Base-by-base conservation (phyloP, 495 filamentous ascomycete genomes). In the Cercophora newfieldiana region DNA sequence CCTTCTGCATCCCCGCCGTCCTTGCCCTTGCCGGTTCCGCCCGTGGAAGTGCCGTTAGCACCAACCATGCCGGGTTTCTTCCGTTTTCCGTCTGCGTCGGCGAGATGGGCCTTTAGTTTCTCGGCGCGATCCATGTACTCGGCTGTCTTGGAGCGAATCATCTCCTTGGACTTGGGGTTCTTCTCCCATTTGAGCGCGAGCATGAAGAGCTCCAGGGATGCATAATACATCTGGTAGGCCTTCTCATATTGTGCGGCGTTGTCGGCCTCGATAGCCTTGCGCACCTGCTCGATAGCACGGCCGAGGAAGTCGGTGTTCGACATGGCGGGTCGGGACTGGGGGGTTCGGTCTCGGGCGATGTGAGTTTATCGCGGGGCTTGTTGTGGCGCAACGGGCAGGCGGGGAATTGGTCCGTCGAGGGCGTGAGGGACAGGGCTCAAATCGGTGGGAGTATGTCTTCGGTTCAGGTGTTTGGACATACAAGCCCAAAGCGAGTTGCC, bases 61-160 rank as follows among this genome's bases (percentile, higher is more conserved):
- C 93, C 93, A 60, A 98, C 85, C 67, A 95, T 90, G 65, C 88
- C 88, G 70, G 89, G 91, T 69, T 85, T 85, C 72, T 85, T 86
- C 51, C 83, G 81, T 63, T 96, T 93, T 24, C 81, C 81, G 22
- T 92, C 88, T n/a, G 87, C 86, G 65, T 93, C 88, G 47, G 88
- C 83, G 49, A 99, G 82, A 75, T 97, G 94, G 14, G 88, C 87
- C 80, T 98, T 98, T 55, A 99, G 85, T 81, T 97, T 97, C 82
- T 98, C 95, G 37, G 95, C 94, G 44, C 95, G 91, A 76, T 96
- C 93, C 91, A 99, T 96, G 83, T 99, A 99, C 74, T 97, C 94
- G 69, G 82, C 90, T 1, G 91, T 89, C 80, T 98, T 98, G 50
- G 88, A 86, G 61, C 94, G 89, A 68, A 99, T 97, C 87, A 97